Conservation (phyloP, 2,329 filamentous ascomycete genomes). For the Phyllosticta citribraziliensis region DNA sequence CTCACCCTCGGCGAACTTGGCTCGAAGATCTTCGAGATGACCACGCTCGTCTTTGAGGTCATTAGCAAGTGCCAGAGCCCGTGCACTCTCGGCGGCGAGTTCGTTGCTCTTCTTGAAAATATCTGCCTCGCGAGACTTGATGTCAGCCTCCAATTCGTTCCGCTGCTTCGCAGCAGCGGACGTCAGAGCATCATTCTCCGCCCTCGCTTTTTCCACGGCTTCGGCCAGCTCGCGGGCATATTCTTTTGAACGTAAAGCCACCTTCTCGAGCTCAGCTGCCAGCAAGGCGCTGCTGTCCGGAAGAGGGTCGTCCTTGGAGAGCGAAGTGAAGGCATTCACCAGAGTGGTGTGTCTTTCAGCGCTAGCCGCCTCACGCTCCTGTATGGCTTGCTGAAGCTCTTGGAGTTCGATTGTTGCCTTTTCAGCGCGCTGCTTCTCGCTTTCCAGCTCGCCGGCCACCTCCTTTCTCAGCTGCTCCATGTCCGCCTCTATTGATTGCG, state of each 20-base stretch:
- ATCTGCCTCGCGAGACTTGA: slow-evolving; percentile 29
- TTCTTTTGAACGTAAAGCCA: slow-evolving; percentile 32
- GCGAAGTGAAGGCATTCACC: slow-evolving; percentile 26
- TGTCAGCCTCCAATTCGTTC: slow-evolving; percentile 24
- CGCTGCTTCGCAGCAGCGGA: slow-evolving; percentile 31
- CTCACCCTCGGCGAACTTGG: slow-evolving; percentile 70
- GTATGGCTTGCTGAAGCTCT: slow-evolving; percentile 49
- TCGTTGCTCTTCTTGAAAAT: slow-evolving; percentile 31
- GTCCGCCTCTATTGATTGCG: slow-evolving; percentile 61
- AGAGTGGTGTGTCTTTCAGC: slow-evolving; percentile 21
- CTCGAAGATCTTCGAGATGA: slow-evolving; percentile 58
- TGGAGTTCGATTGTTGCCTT: slow-evolving; percentile 18
- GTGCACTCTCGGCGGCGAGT: slow-evolving; percentile 38
- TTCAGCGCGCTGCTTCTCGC: slow-evolving; percentile 21
- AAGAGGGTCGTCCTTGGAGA: slow-evolving; percentile 22
- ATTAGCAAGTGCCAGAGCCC: slow-evolving; percentile 34
- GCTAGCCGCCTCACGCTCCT: slow-evolving; percentile 37
- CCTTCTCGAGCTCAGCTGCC: slow-evolving; percentile 33
- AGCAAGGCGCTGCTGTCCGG: slow-evolving; percentile 31
- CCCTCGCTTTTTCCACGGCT: slow-evolving; percentile 37
- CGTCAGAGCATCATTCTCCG: slow-evolving; percentile 35
- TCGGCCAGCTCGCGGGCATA: slow-evolving; percentile 36
- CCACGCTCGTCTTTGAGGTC: slow-evolving; percentile 57
- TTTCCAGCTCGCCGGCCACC: slow-evolving; percentile 41
- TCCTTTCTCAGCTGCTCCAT: slow-evolving; percentile 50